phyloP scores from a whole-genome alignment of 2,329 filamentous ascomycete species.

The Hypomyces rosellus region DNA sequence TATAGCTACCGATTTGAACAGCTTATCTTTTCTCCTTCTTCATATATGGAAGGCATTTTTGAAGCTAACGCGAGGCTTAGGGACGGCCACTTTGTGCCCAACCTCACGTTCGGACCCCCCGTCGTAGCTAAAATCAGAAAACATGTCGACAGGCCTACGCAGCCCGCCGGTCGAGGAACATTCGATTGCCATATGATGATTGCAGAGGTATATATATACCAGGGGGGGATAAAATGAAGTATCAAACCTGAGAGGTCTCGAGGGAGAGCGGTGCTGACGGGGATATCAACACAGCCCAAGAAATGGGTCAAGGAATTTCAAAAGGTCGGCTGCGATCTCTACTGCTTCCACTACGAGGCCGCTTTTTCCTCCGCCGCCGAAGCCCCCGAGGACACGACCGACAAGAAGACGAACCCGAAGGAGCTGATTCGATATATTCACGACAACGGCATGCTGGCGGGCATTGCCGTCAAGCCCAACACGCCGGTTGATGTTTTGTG shows the following conservation, averaged over 20 bases:
- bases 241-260: too few relatives aligned
- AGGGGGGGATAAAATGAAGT: too few relatives aligned
- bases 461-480: constrained; percentile 91
- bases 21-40: not conserved
- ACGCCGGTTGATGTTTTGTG: constrained; percentile 88
- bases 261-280: too few relatives aligned
- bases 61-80: constrained; percentile 36
- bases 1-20: not conserved
- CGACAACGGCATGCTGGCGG: constrained; percentile 77
- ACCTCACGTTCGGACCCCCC: constrained; percentile 93
- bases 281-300: constrained; percentile 56
- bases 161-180: constrained; percentile 71
- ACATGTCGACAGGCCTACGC: constrained; percentile 70
- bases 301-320: constrained; percentile 97
- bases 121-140: constrained; percentile 90
- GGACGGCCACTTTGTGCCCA: constrained; percentile 98
- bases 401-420: constrained; percentile 70
- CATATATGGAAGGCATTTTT: not conserved
- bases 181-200: constrained; percentile 99
- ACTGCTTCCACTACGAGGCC: constrained; percentile 99
- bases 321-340: constrained; percentile 91
- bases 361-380: constrained; percentile 84
- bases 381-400: constrained; percentile 62
- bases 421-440: constrained; percentile 90
- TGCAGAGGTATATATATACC: constrained; percentile 61